Evolutionary conservation across 2,329 filamentous ascomycete genomes (phyloP), one percentile per base, ranked within the genome.

Genomic region (Beauveria sp.): DNA sequence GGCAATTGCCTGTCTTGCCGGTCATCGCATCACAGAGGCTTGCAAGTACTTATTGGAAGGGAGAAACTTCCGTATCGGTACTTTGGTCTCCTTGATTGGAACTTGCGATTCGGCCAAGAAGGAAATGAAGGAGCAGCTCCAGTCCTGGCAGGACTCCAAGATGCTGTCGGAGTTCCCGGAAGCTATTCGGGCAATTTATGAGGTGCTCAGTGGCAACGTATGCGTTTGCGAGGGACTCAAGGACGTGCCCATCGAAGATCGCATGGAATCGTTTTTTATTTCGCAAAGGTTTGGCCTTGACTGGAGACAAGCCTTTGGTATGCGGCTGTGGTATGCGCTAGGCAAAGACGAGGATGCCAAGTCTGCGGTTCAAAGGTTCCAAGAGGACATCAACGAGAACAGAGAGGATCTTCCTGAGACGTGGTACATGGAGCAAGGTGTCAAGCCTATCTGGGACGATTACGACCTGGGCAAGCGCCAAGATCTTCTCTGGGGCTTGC

Each of bases 301-400:
- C 71, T 99, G 95, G 95, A 87, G 91, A 72, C 93, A 96, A 70
- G 88, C 93, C 0, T 96, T 99, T 73, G 93, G 91, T 12, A 81
- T 99, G 55, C 86, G 93, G 49, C 79, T 99, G 1, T 98, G 92
- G 90, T 99, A 96, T 72, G 87, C 87, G 50, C 89, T 86, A 2
- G 78, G 83, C 40, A 80, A 86, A 45, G 88, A 92, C 50, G 82
- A 86, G 42, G 80, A 97, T 49, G 84, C 87, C 55, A 40, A 46
- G 9, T 78, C 81, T 51, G 93, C 93, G 3, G 87, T 99, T 5
- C 75, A 80, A 49, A 82, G 83, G 30, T 99, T 92, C 73, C 79
- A 86, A 63, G 79, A 86, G 60, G 92, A 96, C 67, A 79, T 98
- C 51, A 77, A 80, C 30, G 83, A 88, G 63, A 87, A 87, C 50